These are phyloP conservation scores for Scedosporium apiospermum DNA, from an alignment of 2,329 filamentous ascomycete genomes.

Conservation along the genomic window DNA sequence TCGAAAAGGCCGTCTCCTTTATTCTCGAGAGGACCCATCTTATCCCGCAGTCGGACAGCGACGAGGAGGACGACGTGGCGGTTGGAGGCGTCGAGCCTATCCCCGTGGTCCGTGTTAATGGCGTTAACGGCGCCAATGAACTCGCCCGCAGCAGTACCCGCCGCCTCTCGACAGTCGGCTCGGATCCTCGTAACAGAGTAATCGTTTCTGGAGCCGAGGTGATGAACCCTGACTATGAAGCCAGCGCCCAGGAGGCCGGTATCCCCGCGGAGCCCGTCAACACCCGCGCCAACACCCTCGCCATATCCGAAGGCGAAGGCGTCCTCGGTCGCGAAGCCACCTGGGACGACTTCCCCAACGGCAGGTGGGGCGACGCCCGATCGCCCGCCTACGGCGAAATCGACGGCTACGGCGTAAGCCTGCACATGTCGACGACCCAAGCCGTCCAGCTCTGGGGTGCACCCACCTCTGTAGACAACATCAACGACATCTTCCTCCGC, in stretches of 20 bases:
- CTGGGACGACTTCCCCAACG: conserved; percentile 98
- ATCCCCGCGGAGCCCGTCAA: conserved; percentile 67
- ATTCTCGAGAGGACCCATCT: conserved; percentile 80
- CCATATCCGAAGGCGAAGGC: conserved; percentile 90
- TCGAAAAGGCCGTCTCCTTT: conserved; percentile 92
- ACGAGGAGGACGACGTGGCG: conserved; percentile 42
- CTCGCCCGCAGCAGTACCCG: conserved; percentile 35
- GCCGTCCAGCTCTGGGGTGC: conserved; percentile 80
- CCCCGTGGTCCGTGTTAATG: conserved; percentile 37
- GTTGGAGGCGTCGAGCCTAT: conserved; percentile 8
- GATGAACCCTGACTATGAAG: conserved; percentile 57
- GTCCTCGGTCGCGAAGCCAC: conserved; percentile 86
- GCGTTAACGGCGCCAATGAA: conserved; percentile 40
- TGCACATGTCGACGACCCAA: conserved; percentile 81
- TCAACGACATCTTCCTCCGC: conserved; percentile 69
- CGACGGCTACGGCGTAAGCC: conserved; percentile 92
- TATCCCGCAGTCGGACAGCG: conserved; percentile 55
- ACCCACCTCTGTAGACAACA: conserved; percentile 60
- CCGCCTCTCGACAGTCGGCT: conserved; percentile 69
- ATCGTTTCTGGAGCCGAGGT: conserved; percentile 61
- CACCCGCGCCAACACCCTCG: conserved; percentile 72
- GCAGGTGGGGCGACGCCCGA: conserved; percentile 85
- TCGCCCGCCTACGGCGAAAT: conserved; percentile 94
- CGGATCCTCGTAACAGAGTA: conserved; percentile 77
- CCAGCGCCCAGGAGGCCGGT: conserved; percentile 66